phyloP scores from a whole-genome alignment of 768 basidiomycete genomes.

The Lactarius sanguifluus region DNA sequence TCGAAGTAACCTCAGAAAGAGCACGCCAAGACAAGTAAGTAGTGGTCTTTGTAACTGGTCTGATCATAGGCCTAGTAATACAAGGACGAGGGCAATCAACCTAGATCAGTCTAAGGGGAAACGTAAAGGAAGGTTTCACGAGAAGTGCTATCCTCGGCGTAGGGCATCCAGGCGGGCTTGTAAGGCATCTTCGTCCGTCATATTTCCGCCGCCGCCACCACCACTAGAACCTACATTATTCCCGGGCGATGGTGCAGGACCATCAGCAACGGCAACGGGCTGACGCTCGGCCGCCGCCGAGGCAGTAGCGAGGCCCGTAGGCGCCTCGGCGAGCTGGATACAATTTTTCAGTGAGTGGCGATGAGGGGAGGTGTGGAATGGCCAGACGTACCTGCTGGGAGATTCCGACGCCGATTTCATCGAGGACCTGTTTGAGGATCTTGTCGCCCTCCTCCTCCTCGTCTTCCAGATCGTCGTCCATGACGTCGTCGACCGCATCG shows the following conservation, averaged over 20 bases:
- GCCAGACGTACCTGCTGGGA: slow-evolving; percentile 67
- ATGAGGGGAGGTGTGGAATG: slow-evolving; percentile 8
- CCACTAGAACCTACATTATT: slow-evolving; percentile 40
- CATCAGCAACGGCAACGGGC: slow-evolving; percentile 84
- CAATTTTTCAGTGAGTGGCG: not conserved
- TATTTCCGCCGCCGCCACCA: slow-evolving; percentile 41
- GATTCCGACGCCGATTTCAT: slow-evolving; percentile 92
- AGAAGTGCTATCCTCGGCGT: slow-evolving; percentile 54
- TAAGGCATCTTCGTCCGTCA: slow-evolving; percentile 86
- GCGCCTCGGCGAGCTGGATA: slow-evolving; percentile 77
- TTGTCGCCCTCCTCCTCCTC: slow-evolving; percentile 96
- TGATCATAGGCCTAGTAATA: slow-evolving; percentile 10
- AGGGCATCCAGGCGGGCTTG: slow-evolving; percentile 93
- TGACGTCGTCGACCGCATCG: slow-evolving; percentile 95
- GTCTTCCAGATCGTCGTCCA: slow-evolving; percentile 89
- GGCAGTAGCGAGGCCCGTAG: slow-evolving; percentile 63
- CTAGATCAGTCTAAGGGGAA: slow-evolving; percentile 11
- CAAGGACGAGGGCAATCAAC: slow-evolving; percentile 2
- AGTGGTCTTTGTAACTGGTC: not conserved
- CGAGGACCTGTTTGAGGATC: slow-evolving; percentile 92
- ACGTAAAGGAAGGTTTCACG: slow-evolving; percentile 1
- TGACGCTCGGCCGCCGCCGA: slow-evolving; percentile 67
- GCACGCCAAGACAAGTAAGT: not conserved
- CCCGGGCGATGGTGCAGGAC: slow-evolving; percentile 42
- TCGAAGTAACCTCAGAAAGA: not conserved